Base-by-base conservation (phyloP, 1,284 basidiomycete genomes). In the Takashimella tepidaria region DNA sequence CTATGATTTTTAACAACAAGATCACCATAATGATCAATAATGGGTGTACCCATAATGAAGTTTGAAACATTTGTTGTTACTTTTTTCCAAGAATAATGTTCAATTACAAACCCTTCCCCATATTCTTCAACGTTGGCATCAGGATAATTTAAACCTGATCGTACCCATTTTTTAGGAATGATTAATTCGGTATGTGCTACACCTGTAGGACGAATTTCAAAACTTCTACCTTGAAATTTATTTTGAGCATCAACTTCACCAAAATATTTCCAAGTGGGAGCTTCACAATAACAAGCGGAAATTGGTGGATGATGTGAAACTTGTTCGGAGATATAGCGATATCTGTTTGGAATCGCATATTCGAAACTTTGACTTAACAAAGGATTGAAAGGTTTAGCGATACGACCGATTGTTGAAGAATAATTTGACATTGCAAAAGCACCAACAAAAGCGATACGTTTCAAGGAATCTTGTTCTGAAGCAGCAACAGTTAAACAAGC, bases 371-470 rank as follows among this genome's bases (percentile, higher is more conserved):
- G 93, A 55, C 82, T 80, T 69, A 85, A 69, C 49, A 77, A 61
- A 5, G 74, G 77, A 61, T 95, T 93, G 77, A 93, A 93, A 0
- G 91, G 92, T 74, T 95, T 93, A n/a, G 91, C 91, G 56, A 96
- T 92, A 40, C 92, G 83, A 3, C 90, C 89, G 61, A 96, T 91
- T 0, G 95, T 98, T 24, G 89, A 92, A 11, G 89, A 92, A 77
- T 98, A 98, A 77, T 98, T 98, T 41, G 88, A 59, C 90, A 96
- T 96, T 2, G 92, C 95, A 74, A 98, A 98, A 0, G 92, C 95
- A 11, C 89, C 92, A 3, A 98, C 92, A 67, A 87, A 98, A 0
- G 92, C 92, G 54, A 97, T 84, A 5, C 95, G 84, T 54, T 85
- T 83, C 46, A 88, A 81, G 5, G 89, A 84, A 67, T 96, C 90